Evolutionary conservation across 805 yeast species (phyloP), one percentile per base, ranked within the genome.

Genomic region (Wickerhamomyces queroliae): DNA sequence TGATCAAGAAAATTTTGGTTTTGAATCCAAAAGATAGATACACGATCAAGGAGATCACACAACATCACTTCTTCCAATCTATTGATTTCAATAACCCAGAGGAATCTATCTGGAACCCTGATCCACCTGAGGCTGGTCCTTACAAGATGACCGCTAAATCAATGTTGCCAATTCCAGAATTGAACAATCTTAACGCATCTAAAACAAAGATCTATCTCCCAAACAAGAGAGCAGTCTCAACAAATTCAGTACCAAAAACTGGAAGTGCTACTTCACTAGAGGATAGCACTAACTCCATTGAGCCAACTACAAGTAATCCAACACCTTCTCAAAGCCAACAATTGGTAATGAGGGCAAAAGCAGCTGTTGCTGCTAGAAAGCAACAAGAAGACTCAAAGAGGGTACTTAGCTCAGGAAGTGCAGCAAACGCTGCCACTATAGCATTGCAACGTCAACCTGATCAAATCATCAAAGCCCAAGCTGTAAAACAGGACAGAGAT

Each of bases 131-230:
- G 47, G 58, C 81, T 17, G 76, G 81, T 2, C 88, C 91, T 0
- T 85, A 81, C 53, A 83, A 81, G 45, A 70, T 85, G 60, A 74
- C 74, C 38, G 93, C 93, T 0, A 78, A 80, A 52, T 76, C 91
- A 2, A 84, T 85, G 93, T 74, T 80, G 63, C 82, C 85, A 26
- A 67, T 83, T 28, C 89, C 91, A 0, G 78, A 68, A 42, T 51
- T 74, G 22, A 55, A 58, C 32, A 58, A 50, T 16, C 42, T 39
- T n/a, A 42, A 51, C 5, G 43, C 47, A 30, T 44, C 55, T 0
- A 52, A 47, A 38, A 50, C 52, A 28, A 49, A 56, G 3, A 30
- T 48, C 13, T 16, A 27, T 12, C 3, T 40, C 5, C 53, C 57
- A 32, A 21, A 46, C 5, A 47, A 51, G 30, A 52, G 51, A 33